A percentile compares a stretch with the other conserved stretches of the same genome.
Evolutionary conservation across 2,329 filamentous ascomycete genomes (phyloP).

Genomic region (Neonectria magnoliae): DNA sequence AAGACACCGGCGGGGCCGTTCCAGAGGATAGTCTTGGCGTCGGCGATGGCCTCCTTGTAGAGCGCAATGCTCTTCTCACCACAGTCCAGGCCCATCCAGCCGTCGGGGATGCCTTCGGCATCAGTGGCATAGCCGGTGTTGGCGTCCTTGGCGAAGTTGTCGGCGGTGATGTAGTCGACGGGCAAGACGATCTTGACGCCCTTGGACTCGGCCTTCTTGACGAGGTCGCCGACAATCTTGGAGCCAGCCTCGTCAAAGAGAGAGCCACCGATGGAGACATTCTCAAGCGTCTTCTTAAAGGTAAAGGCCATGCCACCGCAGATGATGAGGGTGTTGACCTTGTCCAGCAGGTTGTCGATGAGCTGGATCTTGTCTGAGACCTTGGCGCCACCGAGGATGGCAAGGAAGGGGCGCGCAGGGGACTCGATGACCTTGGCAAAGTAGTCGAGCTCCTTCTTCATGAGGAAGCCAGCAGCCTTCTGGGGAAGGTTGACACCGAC

Average conservation of each 20-base stretch:
- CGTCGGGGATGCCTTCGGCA: constrained; percentile 89
- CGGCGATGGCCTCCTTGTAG: constrained; percentile 86
- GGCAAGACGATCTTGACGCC: constrained; percentile 95
- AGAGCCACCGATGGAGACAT: constrained; percentile 87
- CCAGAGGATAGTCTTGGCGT: constrained; percentile 97
- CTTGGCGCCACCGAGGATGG: constrained; percentile 98
- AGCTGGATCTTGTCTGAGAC: constrained; percentile 99
- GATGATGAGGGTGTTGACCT: constrained; percentile 96
- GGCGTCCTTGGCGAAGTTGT: constrained; percentile 92
- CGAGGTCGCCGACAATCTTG: constrained; percentile 87
- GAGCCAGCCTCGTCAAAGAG: constrained; percentile 94
- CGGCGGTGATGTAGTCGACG: constrained; percentile 93
- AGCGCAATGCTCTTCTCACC: constrained; percentile 88
- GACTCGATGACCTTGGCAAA: constrained; percentile 96
- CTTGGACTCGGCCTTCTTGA: constrained; percentile 97
- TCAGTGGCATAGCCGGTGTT: constrained; percentile 85
- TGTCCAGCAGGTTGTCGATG: constrained; percentile 98
- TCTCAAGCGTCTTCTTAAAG: constrained; percentile 98
- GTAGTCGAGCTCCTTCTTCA: constrained; percentile 99
- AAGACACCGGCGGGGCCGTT: constrained; percentile 98
- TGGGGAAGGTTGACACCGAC: constrained; percentile 95
- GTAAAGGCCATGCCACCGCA: constrained; percentile 99
- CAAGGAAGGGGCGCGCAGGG: constrained; percentile 94
- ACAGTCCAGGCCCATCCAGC: constrained; percentile 98
- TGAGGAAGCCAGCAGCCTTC: constrained; percentile 96